Base-by-base conservation (phyloP, 2,329 filamentous ascomycete species). In the Fusarium graminum region DNA sequence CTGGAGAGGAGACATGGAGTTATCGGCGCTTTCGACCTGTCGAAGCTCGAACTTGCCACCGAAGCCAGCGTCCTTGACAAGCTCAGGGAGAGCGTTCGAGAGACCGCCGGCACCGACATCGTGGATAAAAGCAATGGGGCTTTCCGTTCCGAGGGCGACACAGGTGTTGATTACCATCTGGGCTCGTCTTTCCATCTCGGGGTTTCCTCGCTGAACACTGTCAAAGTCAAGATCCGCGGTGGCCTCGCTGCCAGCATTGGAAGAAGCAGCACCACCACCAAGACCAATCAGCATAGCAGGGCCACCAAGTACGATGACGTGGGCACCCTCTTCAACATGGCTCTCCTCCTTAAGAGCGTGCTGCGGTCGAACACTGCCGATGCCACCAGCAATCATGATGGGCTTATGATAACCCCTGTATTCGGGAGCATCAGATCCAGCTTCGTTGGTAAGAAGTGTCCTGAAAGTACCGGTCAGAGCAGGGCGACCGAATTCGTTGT, bases 91-190 rank as follows among this genome's bases (percentile, higher is more conserved):
- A 32, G 93, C 94, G 68, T 87, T 88, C 12, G 83, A 85, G 19
- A 85, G 81, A 60, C 95, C 95, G 73, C 95, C 95, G 49, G 95
- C 95, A 64, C 95, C 95, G 43, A 99, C 95, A 75, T 99, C 95
- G 77, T 99, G 95, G 67, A 99, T 98, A 81, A 98, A 94, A 55
- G 92, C 90, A 70, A 99, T 98, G 0, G 95, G 95, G 75, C 91
- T 98, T 66, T 93, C 84, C 6, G 89, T 82, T 16, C 94, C 94
- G 72, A 98, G 86, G 4, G 92, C 90, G 28, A 92, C 89, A 77
- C 95, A 99, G 6, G 93, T 90, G 78, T 98, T 95, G 79, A 99
- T 99, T 67, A 99, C 95, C 87, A 98, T 97, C 80, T 99, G 95
- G 3, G 94, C 95, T 71, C 95, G 87, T 65, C 95, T 86, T 79